phyloP scores from a whole-genome alignment of 306 rosid species.

The Lathyrus aphaca region DNA sequence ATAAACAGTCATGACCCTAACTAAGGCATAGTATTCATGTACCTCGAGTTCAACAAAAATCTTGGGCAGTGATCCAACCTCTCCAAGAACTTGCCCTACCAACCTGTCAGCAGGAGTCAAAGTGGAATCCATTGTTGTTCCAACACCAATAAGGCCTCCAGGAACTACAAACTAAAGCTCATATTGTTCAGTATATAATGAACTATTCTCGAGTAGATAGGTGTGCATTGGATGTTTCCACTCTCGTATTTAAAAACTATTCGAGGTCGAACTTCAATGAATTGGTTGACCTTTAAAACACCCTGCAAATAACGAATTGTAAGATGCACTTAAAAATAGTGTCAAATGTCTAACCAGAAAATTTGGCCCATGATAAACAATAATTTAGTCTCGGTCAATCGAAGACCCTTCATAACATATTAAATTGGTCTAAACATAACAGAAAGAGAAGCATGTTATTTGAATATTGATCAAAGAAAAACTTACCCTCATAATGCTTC shows the following conservation, averaged over 20 bases:
- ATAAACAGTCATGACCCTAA: background rate
- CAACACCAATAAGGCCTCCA: slow-evolving; percentile 94
- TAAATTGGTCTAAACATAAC: background rate
- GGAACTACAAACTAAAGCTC: slow-evolving; percentile 96
- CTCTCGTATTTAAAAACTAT: slow-evolving; percentile 90
- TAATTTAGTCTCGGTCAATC: background rate
- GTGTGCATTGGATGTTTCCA: slow-evolving; percentile 87
- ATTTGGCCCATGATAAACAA: background rate
- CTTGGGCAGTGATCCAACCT: slow-evolving; percentile 95
- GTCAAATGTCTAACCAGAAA: background rate
- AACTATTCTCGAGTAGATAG: slow-evolving; percentile 96
- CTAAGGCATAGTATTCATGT: slow-evolving; percentile 6
- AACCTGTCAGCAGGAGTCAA: slow-evolving; percentile 95
- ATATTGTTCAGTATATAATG: slow-evolving; percentile 86
- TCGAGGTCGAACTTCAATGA: slow-evolving; percentile 98
- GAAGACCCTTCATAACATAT: slow-evolving; percentile 1
- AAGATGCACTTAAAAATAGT: background rate
- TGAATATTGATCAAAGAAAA: slow-evolving; percentile 33
- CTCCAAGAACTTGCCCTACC: slow-evolving; percentile 98
- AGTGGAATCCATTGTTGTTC: slow-evolving; percentile 97
- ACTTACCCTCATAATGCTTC: slow-evolving; percentile 90
- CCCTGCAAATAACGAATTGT: slow-evolving; percentile 60
- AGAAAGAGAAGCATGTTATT: background rate
- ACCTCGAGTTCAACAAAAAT: slow-evolving; percentile 93
- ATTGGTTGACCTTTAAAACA: slow-evolving; percentile 90